phyloP scores from a whole-genome alignment of 2,329 filamentous ascomycete species.

The Pseudophaeomoniella oleicola region DNA sequence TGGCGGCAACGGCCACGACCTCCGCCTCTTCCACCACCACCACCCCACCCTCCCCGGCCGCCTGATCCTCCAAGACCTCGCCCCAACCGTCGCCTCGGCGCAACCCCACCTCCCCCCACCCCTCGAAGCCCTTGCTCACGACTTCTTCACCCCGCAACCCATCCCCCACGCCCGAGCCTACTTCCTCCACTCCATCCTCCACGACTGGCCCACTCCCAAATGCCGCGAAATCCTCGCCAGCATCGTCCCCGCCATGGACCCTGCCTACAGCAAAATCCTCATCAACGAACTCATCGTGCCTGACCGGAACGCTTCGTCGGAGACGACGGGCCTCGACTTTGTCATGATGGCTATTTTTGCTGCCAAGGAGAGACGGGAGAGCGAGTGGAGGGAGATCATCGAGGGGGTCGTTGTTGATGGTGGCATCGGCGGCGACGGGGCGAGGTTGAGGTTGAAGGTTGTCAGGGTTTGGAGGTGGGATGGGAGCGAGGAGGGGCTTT shows the following conservation, averaged over 20 bases:
- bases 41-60: constrained; percentile 18
- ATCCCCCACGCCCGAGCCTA: constrained; percentile 19
- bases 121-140: constrained; percentile 3
- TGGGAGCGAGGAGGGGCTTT: not conserved
- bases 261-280: constrained; percentile 26
- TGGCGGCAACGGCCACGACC: constrained; percentile 25
- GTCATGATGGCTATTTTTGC: constrained; percentile 25
- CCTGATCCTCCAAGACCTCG: constrained; percentile 26
- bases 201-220: constrained; percentile 27
- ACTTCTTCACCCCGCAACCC: constrained; percentile 9
- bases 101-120: constrained; percentile 6
- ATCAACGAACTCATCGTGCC: constrained; percentile 29
- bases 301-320: constrained; percentile 16
- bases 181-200: constrained; percentile 27
- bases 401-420: constrained; percentile 9
- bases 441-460: constrained; percentile 23
- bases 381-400: constrained; percentile 21
- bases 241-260: constrained; percentile 21
- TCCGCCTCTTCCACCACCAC: constrained; percentile 16
- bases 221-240: constrained; percentile 17
- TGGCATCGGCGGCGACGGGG: too few relatives aligned
- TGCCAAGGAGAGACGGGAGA: constrained; percentile 23
- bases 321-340: constrained; percentile 22
- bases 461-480: constrained; percentile 16
- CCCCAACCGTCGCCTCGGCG: constrained; percentile 10